Base-by-base conservation (phyloP, 306 rosid species). In the Rosa persica region DNA sequence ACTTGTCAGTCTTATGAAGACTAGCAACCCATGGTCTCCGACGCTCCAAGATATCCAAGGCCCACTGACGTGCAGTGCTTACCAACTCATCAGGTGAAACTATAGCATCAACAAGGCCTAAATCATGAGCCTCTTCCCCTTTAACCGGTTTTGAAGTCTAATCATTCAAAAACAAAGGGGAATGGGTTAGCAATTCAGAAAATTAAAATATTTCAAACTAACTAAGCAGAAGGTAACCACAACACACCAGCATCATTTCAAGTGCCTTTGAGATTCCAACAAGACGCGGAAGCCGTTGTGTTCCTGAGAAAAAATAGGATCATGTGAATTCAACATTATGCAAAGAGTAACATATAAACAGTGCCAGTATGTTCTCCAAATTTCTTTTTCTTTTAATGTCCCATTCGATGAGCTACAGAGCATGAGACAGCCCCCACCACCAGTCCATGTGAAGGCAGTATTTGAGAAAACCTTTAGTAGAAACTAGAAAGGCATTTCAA, bases 281-380 rank as follows among this genome's bases (percentile, higher is more conserved):
- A 77, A 96, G 99, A 67, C 99, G 98, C 39, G 99, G 99, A 83
- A 96, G 97, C 58, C 99, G 88, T 79, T 96, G 99, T 2, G 99
- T 96, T 79, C 99, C 99, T 96, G 81, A 79, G 81, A 78, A 72
- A 89, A 71, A 79, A 81, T 27, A 84, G 27, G 65, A 72, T 66
- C 73, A 77, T 72, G 34, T 85, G 79, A 76, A 52, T 79, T 76
- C 78, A 65, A 42, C 13, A 8, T 46, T 46, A 47, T 62, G 62
- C 20, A 74, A 64, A 40, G 48, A 80, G 58, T 76, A 62, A 61
- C 57, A 44, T 54, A 66, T 61, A 8, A 83, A 64, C 65, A 77
- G 49, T 25, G 27, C 52, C 54, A 3, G 20, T 73, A 57, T 79
- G 51, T 3, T 47, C 17, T 22, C 10, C 40, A 58, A 0, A 58